Evolutionary conservation across 352 stramenopile species (phyloP).

Genomic region (Aphanomyces cochlioides): DNA sequence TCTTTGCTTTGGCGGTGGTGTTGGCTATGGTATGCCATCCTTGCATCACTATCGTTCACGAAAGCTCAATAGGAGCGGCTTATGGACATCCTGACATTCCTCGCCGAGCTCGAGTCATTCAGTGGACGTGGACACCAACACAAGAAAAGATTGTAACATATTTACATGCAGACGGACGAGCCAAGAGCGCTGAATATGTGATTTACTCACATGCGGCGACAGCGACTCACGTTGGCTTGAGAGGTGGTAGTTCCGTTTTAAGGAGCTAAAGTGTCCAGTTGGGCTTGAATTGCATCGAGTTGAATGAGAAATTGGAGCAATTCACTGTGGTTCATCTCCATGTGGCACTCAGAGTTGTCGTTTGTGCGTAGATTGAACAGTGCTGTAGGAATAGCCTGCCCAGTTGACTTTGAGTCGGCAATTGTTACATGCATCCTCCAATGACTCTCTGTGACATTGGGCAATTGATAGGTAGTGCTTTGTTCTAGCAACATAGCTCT

Average conservation of each 20-base stretch:
- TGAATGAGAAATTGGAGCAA: constrained; percentile 19
- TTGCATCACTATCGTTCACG: no score
- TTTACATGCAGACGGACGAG: neutral
- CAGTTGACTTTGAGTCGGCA: neutral
- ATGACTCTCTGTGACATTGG: neutral
- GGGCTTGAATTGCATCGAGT: constrained; percentile 23
- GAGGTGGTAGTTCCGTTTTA: neutral
- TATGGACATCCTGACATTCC: constrained; percentile 39
- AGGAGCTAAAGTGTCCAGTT: constrained; percentile 12
- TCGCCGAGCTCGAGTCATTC: constrained; percentile 48
- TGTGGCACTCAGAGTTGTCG: neutral
- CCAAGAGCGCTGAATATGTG: neutral
- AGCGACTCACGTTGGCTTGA: neutral
- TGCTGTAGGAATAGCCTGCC: neutral
- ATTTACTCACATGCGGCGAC: neutral
- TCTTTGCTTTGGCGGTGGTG: constrained; percentile 54
- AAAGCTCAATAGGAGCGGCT: constrained; percentile 18
- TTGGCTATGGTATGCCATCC: constrained; percentile 39
- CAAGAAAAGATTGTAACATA: constrained; percentile 13
- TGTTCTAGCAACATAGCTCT: neutral
- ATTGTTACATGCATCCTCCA: constrained; percentile 24
- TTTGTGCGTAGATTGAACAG: constrained; percentile 16
- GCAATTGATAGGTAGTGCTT: constrained; percentile 10
- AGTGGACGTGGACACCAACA: constrained; percentile 38
- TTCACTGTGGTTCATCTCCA: constrained; percentile 23